Conservation (phyloP, 106 monocot genomes). For the Narthecium ossifragum region DNA sequence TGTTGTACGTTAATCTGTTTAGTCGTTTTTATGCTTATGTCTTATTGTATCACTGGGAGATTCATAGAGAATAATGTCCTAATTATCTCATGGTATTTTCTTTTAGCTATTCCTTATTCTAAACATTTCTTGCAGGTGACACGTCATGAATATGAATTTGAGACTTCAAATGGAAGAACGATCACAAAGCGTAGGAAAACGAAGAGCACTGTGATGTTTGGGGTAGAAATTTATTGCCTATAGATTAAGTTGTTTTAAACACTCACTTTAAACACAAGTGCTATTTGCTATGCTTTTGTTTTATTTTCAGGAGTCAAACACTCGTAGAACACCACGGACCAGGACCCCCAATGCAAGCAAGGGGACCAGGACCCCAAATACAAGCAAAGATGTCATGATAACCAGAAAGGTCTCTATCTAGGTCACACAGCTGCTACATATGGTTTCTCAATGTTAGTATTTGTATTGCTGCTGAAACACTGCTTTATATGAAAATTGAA, state of each 20-base stretch:
- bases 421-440: too few relatives aligned
- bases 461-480: too few relatives aligned
- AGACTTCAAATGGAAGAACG: constrained; percentile 74
- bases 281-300: not conserved
- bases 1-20: too few relatives aligned
- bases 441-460: too few relatives aligned
- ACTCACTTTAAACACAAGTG: too few relatives aligned
- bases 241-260: not conserved
- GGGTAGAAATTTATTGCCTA: constrained; percentile 25
- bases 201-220: constrained; percentile 79
- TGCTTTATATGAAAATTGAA: too few relatives aligned
- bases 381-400: constrained; percentile 21
- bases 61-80: too few relatives aligned
- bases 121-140: constrained; percentile 51
- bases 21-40: too few relatives aligned
- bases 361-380: constrained; percentile 26
- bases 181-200: constrained; percentile 81
- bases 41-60: too few relatives aligned
- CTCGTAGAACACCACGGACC: constrained; percentile 15
- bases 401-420: constrained; percentile 25
- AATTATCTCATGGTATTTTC: too few relatives aligned
- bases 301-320: constrained; percentile 34
- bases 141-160: constrained; percentile 93
- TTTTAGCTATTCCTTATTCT: too few relatives aligned
- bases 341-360: constrained; percentile 30